These are phyloP conservation scores for Macadamia integrifolia DNA, from an alignment of 164 flowering plant genomes.

Conservation along the genomic window DNA sequence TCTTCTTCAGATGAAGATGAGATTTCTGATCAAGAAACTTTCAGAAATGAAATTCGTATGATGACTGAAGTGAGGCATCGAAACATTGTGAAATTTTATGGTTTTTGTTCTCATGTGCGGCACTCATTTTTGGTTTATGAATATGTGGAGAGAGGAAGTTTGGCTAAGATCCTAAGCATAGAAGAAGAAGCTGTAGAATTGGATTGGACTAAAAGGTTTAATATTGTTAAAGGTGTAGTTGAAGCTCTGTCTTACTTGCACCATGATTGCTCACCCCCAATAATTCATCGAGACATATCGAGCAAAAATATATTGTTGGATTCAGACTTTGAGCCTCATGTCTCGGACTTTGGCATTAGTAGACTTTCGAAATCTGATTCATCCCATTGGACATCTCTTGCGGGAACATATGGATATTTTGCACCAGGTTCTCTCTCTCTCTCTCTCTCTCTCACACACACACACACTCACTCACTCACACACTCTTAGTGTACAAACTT, in stretches of 20 bases:
- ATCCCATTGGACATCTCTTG: neutral
- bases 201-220: neutral
- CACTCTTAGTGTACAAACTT: too few relatives aligned
- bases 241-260: neutral
- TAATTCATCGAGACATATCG: neutral
- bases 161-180: neutral
- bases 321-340: neutral
- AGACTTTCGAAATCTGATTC: neutral
- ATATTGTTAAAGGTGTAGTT: neutral
- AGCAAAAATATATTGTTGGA: neutral
- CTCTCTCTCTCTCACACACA: neutral
- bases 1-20: neutral
- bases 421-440: neutral
- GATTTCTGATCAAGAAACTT: neutral
- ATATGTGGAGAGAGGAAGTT: neutral
- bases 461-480: too few relatives aligned
- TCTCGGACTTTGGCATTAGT: neutral
- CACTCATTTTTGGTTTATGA: neutral
- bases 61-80: neutral
- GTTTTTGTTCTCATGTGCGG: neutral
- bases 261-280: neutral
- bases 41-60: slow-evolving; percentile 2
- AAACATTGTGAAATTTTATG: neutral
- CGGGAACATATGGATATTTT: neutral
- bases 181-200: neutral